Conservation (phyloP, 2,329 filamentous ascomycete species). For the Epichloe gansuensis region DNA sequence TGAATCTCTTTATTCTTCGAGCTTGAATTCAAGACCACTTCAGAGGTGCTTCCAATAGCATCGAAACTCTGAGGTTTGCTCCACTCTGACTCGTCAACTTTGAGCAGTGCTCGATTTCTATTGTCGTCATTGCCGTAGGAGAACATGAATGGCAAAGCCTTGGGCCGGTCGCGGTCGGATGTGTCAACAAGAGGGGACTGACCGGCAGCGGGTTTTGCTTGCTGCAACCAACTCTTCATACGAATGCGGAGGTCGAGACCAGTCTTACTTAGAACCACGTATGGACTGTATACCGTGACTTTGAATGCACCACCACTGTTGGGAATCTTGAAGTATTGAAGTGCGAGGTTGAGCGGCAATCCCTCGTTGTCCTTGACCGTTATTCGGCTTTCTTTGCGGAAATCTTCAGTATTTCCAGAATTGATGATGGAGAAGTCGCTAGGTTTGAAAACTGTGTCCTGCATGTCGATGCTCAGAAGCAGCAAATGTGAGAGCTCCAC, state of each 20-base stretch:
- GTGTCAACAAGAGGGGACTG: constrained; percentile 48
- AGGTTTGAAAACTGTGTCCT: constrained; percentile 86
- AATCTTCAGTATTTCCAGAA: constrained; percentile 74
- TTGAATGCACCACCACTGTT: constrained; percentile 93
- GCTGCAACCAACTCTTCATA: constrained; percentile 78
- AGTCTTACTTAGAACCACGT: constrained; percentile 90
- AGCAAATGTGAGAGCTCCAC: constrained; percentile 91
- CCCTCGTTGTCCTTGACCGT: constrained; percentile 76
- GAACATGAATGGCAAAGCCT: constrained; percentile 88
- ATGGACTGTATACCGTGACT: constrained; percentile 88
- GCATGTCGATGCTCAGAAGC: constrained; percentile 86
- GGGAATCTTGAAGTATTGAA: constrained; percentile 85
- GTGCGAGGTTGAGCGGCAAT: constrained; percentile 62
- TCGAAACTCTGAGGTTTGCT: constrained; percentile 98
- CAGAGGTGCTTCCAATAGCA: constrained; percentile 84
- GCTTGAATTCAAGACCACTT: constrained; percentile 68
- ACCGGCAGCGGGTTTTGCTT: constrained; percentile 70
- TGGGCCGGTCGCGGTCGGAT: constrained; percentile 44
- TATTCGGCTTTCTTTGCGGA: constrained; percentile 67
- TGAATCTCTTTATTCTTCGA: constrained; percentile 71
- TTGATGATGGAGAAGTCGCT: constrained; percentile 98
- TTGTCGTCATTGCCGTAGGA: constrained; percentile 81
- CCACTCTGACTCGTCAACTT: constrained; percentile 83
- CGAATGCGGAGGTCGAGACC: constrained; percentile 78
- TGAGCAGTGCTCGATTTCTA: constrained; percentile 78